Conservation (phyloP, 116 monocot genomes). For the Dioscorea cayenensis region DNA sequence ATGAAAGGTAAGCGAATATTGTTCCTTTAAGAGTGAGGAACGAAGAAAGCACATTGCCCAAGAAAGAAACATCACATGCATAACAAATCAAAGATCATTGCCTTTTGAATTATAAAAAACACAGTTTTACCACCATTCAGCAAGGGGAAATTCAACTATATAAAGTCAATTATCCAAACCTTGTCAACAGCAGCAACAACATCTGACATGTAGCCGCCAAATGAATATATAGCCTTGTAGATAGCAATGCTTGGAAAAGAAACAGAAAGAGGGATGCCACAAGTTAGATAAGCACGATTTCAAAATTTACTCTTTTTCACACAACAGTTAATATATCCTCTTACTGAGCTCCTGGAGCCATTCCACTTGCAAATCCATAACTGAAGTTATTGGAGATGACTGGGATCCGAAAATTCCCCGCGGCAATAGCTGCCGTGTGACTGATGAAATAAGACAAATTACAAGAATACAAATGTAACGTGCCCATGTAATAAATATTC, state of each 20-base stretch:
- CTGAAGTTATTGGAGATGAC: constrained; percentile 44
- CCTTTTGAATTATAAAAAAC: too few relatives aligned
- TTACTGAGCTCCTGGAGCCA: constrained; percentile 82
- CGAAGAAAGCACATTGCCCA: too few relatives aligned
- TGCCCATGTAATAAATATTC: neutral
- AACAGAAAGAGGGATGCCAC: neutral
- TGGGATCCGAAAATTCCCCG: constrained; percentile 59
- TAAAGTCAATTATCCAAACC: constrained; percentile 18
- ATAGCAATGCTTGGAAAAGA: constrained; percentile 41
- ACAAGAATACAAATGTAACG: neutral
- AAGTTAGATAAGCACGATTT: neutral
- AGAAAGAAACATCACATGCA: too few relatives aligned
- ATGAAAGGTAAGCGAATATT: neutral
- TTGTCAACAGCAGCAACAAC: constrained; percentile 80
- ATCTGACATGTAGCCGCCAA: constrained; percentile 82
- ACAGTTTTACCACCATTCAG: too few relatives aligned
- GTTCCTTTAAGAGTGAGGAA: neutral
- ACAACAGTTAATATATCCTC: neutral
- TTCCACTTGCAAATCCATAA: constrained; percentile 81
- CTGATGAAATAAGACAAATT: constrained; percentile 14
- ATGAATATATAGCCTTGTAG: constrained; percentile 67
- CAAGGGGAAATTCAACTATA: neutral
- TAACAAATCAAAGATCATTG: too few relatives aligned
- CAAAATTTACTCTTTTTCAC: neutral
- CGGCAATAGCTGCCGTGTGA: constrained; percentile 68